phyloP scores from a whole-genome alignment of 2,329 filamentous ascomycete genomes.

The Ceratocystis alfenasii region DNA sequence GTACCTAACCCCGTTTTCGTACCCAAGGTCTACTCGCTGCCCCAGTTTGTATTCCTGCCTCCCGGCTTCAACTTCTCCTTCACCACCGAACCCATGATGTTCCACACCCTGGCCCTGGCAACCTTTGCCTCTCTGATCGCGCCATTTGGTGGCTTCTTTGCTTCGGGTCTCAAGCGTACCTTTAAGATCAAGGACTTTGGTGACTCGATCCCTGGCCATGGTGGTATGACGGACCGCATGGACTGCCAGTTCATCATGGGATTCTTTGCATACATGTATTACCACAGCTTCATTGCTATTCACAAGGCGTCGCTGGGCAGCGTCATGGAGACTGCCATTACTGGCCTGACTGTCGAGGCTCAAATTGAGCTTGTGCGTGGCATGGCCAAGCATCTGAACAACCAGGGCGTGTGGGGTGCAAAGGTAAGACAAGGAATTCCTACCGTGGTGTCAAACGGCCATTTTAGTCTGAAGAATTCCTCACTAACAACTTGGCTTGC shows the following conservation, averaged over 20 bases:
- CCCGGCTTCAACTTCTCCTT: conserved; percentile 49
- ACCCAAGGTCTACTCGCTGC: conserved; percentile 60
- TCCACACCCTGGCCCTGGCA: conserved; percentile 80
- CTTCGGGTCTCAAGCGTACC: conserved; percentile 90
- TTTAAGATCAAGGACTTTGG: conserved; percentile 99
- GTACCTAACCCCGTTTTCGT: conserved; percentile 85
- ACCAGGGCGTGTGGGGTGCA: conserved; percentile 43
- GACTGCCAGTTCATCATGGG: conserved; percentile 99
- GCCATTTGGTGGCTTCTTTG: conserved; percentile 96
- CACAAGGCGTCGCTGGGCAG: conserved; percentile 75
- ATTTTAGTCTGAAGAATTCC: neutral
- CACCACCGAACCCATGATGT: conserved; percentile 75
- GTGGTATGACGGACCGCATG: conserved; percentile 97
- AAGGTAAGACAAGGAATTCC: conserved; percentile 29
- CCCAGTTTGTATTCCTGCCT: conserved; percentile 59
- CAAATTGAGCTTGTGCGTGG: conserved; percentile 68
- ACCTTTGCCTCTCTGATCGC: conserved; percentile 94
- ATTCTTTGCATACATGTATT: conserved; percentile 97
- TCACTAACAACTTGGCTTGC: neutral
- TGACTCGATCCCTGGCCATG: conserved; percentile 92
- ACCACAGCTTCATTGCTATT: conserved; percentile 88
- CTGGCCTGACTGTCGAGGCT: conserved; percentile 73
- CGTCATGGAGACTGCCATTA: conserved; percentile 85
- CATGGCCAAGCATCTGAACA: conserved; percentile 51
- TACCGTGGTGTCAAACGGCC: no score